These are phyloP conservation scores for Xylariaceae sp. DNA, from an alignment of 2,329 filamentous ascomycete genomes.

Conservation along the genomic window DNA sequence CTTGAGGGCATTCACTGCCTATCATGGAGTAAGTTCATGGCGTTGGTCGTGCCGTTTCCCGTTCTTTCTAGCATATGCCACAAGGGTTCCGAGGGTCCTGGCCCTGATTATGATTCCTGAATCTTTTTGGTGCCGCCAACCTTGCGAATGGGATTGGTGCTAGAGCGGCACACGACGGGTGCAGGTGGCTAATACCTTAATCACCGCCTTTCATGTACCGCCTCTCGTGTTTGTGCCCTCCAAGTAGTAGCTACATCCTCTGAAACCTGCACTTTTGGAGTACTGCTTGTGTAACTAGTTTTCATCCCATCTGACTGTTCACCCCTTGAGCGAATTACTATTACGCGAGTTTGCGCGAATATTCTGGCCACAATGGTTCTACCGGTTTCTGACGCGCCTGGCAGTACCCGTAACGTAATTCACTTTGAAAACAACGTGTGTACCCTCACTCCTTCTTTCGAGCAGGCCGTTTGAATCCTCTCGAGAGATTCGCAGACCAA, in stretches of 20 bases:
- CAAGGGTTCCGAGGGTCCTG: background rate
- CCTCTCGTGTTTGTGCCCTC: background rate
- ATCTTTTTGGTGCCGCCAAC: background rate
- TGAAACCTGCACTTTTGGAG: background rate
- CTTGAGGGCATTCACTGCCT: slow-evolving; percentile 9
- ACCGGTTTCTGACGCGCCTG: slow-evolving; percentile 11
- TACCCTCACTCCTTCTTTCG: slow-evolving; percentile 1
- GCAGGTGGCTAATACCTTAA: background rate
- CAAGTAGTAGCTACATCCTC: background rate
- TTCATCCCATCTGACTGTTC: background rate
- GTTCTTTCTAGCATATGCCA: slow-evolving; percentile 3
- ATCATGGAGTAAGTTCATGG: slow-evolving; percentile 17
- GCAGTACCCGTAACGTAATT: slow-evolving; percentile 29
- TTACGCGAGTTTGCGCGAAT: background rate
- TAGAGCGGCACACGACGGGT: background rate
- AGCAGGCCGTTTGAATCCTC: background rate
- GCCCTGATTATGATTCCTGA: background rate
- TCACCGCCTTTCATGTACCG: too few relatives aligned
- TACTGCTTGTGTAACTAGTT: background rate
- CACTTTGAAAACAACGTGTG: slow-evolving; percentile 28
- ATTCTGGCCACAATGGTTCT: background rate
- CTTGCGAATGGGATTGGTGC: background rate
- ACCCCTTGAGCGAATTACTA: background rate
- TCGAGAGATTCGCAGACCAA: background rate
- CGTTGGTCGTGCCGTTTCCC: background rate